Evolutionary conservation across 2,329 filamentous ascomycete genomes (phyloP).

Genomic region (Dothidotthia symphoricarpi): DNA sequence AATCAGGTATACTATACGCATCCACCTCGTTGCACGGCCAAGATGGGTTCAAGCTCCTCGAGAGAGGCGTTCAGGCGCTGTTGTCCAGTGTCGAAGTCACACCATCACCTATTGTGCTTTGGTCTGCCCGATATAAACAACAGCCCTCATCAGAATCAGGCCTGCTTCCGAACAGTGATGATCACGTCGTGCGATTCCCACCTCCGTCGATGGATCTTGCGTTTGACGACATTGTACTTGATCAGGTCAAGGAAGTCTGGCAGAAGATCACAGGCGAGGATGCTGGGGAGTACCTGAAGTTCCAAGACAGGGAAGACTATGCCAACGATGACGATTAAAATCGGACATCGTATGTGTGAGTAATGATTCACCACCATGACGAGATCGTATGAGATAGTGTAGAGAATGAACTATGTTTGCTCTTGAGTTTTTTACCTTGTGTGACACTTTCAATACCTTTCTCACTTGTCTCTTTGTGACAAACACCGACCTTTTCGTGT

Average conservation of each 20-base stretch:
- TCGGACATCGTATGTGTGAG: background rate
- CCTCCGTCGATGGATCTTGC: constrained; percentile 63
- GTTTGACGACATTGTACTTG: constrained; percentile 70
- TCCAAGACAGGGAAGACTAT: constrained; percentile 72
- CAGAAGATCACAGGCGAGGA: constrained; percentile 57
- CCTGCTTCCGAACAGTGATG: constrained; percentile 35
- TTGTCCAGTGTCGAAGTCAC: constrained; percentile 41
- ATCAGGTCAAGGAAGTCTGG: constrained; percentile 70
- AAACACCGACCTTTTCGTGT: too few relatives aligned
- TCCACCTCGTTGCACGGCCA: constrained; percentile 45
- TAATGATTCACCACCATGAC: too few relatives aligned
- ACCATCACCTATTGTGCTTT: constrained; percentile 46
- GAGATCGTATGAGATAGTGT: too few relatives aligned
- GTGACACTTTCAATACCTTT: too few relatives aligned
- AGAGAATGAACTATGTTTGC: too few relatives aligned
- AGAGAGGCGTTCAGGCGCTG: constrained; percentile 46
- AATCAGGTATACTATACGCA: constrained; percentile 59
- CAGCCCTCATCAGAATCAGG: constrained; percentile 20
- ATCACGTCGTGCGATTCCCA: constrained; percentile 57
- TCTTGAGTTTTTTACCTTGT: too few relatives aligned
- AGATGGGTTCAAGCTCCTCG: constrained; percentile 37
- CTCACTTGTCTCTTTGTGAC: too few relatives aligned
- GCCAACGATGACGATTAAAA: constrained; percentile 55
- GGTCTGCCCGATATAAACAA: constrained; percentile 56
- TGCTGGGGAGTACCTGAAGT: constrained; percentile 67